phyloP scores from a whole-genome alignment of 2,329 filamentous ascomycete species.

The Aspergillus sergii region DNA sequence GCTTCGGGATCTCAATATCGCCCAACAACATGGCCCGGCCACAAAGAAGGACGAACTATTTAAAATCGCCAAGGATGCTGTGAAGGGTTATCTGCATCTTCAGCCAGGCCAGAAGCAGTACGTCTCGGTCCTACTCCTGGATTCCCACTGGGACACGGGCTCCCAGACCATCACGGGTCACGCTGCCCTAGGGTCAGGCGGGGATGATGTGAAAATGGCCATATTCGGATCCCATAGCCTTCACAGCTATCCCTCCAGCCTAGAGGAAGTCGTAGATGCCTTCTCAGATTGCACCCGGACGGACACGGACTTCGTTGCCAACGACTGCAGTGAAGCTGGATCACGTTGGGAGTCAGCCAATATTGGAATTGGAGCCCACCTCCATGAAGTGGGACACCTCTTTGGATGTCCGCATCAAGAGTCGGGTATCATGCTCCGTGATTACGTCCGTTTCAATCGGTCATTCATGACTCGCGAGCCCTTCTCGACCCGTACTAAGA shows the following conservation, averaged over 20 bases:
- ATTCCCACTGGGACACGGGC: conserved; percentile 81
- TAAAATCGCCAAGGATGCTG: conserved; percentile 73
- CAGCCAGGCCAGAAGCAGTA: conserved; percentile 80
- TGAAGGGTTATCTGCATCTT: conserved; percentile 75
- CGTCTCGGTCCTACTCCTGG: conserved; percentile 82
- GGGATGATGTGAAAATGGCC: conserved; percentile 75
- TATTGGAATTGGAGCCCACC: conserved; percentile 87
- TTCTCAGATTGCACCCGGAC: conserved; percentile 91
- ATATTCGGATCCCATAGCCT: conserved; percentile 92
- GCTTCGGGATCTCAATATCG: conserved; percentile 73
- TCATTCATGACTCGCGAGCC: conserved; percentile 80
- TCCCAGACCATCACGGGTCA: conserved; percentile 75
- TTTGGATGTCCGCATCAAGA: conserved; percentile 91
- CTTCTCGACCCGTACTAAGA: conserved; percentile 83
- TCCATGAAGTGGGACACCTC: conserved; percentile 88
- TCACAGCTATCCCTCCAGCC: conserved; percentile 83
- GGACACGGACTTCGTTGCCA: conserved; percentile 76
- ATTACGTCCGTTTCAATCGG: conserved; percentile 82
- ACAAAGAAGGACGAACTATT: conserved; percentile 74
- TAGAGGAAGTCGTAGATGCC: conserved; percentile 87
- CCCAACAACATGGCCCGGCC: conserved; percentile 74
- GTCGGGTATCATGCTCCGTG: conserved; percentile 86
- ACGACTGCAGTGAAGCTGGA: conserved; percentile 83
- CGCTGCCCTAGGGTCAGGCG: conserved; percentile 76
- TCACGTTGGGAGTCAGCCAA: conserved; percentile 96